phyloP scores from a whole-genome alignment of 768 basidiomycete species.

The Podaxis sp. region DNA sequence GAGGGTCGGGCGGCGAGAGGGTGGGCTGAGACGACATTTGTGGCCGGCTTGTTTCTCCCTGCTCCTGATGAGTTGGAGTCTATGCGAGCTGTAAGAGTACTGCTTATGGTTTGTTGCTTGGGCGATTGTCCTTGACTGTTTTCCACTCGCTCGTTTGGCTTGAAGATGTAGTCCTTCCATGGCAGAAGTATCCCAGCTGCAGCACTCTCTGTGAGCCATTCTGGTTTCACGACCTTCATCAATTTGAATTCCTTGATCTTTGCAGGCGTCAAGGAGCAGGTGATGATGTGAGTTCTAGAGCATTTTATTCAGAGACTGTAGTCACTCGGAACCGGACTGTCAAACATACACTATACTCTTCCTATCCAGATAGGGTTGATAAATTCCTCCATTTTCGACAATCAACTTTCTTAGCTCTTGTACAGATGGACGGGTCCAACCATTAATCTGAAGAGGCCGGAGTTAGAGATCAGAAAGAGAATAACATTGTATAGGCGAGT shows the following conservation, averaged over 20 bases:
- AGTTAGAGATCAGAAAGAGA: not conserved
- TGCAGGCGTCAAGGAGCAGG: constrained; percentile 84
- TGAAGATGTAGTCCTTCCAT: constrained; percentile 76
- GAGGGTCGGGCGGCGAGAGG: not conserved
- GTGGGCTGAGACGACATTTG: not conserved
- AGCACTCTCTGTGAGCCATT: constrained; percentile 87
- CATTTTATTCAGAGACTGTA: not conserved
- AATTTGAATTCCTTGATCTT: constrained; percentile 87
- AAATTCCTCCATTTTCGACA: constrained; percentile 78
- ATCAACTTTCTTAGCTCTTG: constrained; percentile 83
- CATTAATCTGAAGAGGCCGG: constrained; percentile 67
- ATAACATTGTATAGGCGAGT: not conserved
- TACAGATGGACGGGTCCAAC: constrained; percentile 83
- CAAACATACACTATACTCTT: constrained; percentile 67
- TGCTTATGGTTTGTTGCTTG: constrained; percentile 34
- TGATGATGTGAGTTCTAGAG: constrained; percentile 84
- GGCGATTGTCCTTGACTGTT: constrained; percentile 46
- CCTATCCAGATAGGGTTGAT: constrained; percentile 80
- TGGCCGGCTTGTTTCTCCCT: not conserved
- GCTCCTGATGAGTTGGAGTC: not conserved
- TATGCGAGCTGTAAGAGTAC: not conserved
- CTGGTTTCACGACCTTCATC: constrained; percentile 88
- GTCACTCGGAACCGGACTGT: not conserved
- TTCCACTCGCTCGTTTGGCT: constrained; percentile 47
- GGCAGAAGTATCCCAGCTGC: constrained; percentile 65